Percentiles rank a stretch among this genome's conserved stretches.
These are phyloP conservation scores for Shiraia sp. DNA, from an alignment of 2,329 filamentous ascomycete genomes.

Conservation along the genomic window DNA sequence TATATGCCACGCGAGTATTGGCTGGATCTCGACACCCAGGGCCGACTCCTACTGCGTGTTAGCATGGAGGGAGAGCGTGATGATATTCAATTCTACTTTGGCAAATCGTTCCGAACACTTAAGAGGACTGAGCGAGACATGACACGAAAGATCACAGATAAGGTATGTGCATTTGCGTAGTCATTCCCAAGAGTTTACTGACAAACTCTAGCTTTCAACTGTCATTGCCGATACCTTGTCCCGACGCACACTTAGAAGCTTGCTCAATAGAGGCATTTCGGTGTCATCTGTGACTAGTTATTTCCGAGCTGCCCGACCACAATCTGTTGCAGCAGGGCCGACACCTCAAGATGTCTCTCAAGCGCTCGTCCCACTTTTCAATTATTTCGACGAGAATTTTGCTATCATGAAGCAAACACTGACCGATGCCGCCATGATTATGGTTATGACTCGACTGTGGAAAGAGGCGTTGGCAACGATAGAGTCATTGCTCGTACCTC, in stretches of 20 bases:
- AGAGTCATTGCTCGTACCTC: constrained; percentile 86
- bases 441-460: constrained; percentile 97
- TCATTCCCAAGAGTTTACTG: constrained; percentile 2
- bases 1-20: constrained; percentile 96
- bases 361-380: constrained; percentile 81
- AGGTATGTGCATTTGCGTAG: constrained; percentile 60
- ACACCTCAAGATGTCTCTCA: constrained; percentile 76
- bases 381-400: constrained; percentile 98
- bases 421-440: constrained; percentile 94
- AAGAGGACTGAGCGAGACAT: constrained; percentile 97
- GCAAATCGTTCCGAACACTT: constrained; percentile 91
- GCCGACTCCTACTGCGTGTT: constrained; percentile 82
- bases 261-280: constrained; percentile 74
- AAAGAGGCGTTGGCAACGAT: constrained; percentile 95
- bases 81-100: constrained; percentile 98
- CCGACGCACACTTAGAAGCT: constrained; percentile 72
- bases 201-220: constrained; percentile 70
- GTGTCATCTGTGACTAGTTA: constrained; percentile 75
- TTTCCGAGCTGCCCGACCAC: constrained; percentile 54
- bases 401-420: constrained; percentile 98
- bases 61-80: constrained; percentile 99
- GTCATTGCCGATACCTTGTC: constrained; percentile 93
- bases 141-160: constrained; percentile 97
- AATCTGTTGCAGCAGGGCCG: constrained; percentile 57
- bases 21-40: constrained; percentile 96